Percentiles rank a stretch among this genome's conserved stretches.
Conservation (phyloP, 495 filamentous ascomycete species). For the Neurospora tetraspora region DNA sequence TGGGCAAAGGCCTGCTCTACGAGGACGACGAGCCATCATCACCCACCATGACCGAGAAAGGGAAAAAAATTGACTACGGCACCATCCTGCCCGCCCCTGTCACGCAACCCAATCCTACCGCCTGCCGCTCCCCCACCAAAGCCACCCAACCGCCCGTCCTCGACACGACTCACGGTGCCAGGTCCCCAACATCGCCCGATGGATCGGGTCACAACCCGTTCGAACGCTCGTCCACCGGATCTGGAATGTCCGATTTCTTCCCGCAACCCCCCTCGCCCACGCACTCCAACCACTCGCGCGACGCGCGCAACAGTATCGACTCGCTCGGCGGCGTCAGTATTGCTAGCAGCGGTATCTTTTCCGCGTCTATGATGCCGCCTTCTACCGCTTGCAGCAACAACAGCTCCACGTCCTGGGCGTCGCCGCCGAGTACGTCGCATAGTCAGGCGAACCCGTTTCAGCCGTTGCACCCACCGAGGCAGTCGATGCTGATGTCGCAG, state of each 20-base stretch:
- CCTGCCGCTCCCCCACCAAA: neutral
- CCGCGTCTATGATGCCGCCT: slow-evolving; percentile 14
- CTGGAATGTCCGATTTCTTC: slow-evolving; percentile 4
- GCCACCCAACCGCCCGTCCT: slow-evolving; percentile 1
- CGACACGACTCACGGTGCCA: neutral
- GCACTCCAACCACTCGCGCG: slow-evolving; percentile 1
- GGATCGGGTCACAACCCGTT: neutral
- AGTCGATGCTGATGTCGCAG: neutral
- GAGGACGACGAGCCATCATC: slow-evolving; percentile 7
- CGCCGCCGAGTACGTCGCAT: slow-evolving; percentile 7
- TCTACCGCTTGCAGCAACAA: slow-evolving; percentile 6
- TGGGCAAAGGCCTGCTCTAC: slow-evolving; percentile 19
- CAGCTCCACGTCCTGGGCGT: neutral
- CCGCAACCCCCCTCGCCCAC: slow-evolving; percentile 10
- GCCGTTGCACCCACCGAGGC: neutral
- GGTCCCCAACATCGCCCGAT: neutral
- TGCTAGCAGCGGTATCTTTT: slow-evolving; percentile 19
- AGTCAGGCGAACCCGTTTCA: neutral
- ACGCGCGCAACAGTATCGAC: slow-evolving; percentile 9
- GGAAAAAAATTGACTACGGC: slow-evolving; percentile 9
- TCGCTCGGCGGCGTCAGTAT: slow-evolving; percentile 15
- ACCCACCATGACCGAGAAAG: slow-evolving; percentile 9
- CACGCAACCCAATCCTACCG: slow-evolving; percentile 1
- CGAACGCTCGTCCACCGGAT: slow-evolving; percentile 5
- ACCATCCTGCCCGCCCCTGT: slow-evolving; percentile 6